Evolutionary conservation across 2,329 filamentous ascomycete species (phyloP), one percentile per base, ranked within the genome.

Genomic region (Sclerotinia borealis): DNA sequence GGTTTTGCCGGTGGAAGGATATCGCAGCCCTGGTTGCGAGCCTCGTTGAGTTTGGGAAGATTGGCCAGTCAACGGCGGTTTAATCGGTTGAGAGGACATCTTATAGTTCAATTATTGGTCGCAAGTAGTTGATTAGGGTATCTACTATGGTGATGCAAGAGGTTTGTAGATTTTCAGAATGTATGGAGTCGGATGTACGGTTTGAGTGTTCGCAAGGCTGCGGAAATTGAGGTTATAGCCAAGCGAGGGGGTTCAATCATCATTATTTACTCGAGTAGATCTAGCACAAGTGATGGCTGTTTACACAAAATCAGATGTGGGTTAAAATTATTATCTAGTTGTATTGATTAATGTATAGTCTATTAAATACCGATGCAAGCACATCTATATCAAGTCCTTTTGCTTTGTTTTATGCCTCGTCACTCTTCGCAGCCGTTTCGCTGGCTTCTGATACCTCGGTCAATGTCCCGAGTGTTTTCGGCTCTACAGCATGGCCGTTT

Each of bases 1-100:
- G 68, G 92, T 96, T 80, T 98, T 98, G 79, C 92, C 92, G 76
- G 87, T 96, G 63, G 91, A 91, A 54, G 95, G 93, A 73, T 96
- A 91, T 70, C 92, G 90, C 66, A 99, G 87, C 31, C 90, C 88
- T 39, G 82, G 75, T 68, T 82, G 77, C 8, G 66, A 64, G 51
- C 65, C 63, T 63, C 71, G 70, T 58, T 69, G 69, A 48, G 63
- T 50, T 64, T 70, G 69, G 19, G 72, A 59, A 27, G 65, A 48
- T 52, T 71, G 69, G 59, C 49, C 65, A 49, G 64, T 59, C 25
- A 70, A 55, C 19, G 72, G 67, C 36, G 69, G 66, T 61, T 74
- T 74, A 41, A 67, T 64, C 22, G 69, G 70, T 63, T 74, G 71
- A 34, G 72, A 72, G 43, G 73, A 72, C 73, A 75, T 75, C 61